A percentile compares a stretch with the other conserved stretches of the same genome.
These are phyloP conservation scores for Fusarium sp. DNA, from an alignment of 2,329 filamentous ascomycete species.

Conservation along the genomic window DNA sequence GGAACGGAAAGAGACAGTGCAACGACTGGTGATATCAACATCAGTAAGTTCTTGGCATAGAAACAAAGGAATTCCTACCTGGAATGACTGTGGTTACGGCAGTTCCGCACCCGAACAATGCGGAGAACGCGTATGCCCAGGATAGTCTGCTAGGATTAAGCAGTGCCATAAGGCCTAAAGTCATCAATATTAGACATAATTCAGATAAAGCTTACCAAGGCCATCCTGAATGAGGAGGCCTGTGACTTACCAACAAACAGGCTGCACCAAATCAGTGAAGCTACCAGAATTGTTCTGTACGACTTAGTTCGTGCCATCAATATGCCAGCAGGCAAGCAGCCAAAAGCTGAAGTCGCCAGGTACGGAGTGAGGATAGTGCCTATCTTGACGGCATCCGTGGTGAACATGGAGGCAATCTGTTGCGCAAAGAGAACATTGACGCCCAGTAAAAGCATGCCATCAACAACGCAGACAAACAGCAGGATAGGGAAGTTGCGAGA, in stretches of 20 bases:
- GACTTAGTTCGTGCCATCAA: not conserved
- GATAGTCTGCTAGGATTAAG: not conserved
- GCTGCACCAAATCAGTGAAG: not conserved
- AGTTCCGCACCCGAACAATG: not conserved
- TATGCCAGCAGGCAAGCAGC: not conserved
- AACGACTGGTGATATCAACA: accelerated
- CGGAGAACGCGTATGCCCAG: not conserved
- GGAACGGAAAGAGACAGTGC: not conserved
- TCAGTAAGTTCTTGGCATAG: not conserved
- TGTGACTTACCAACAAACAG: not conserved
- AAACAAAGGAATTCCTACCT: not conserved
- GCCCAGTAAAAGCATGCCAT: not conserved
- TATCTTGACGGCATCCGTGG: not conserved
- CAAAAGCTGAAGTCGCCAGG: not conserved
- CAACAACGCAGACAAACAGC: not conserved
- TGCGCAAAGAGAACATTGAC: not conserved
- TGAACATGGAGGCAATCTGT: not conserved
- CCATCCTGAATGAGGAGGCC: not conserved
- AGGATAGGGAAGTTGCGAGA: not conserved
- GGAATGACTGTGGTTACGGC: not conserved
- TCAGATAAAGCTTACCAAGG: not conserved
- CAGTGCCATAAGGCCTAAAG: not conserved
- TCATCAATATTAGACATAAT: not conserved
- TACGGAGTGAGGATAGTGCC: not conserved
- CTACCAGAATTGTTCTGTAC: not conserved